Evolutionary conservation across 352 stramenopile species (phyloP).

Genomic region (Pythium vanterpoolii): DNA sequence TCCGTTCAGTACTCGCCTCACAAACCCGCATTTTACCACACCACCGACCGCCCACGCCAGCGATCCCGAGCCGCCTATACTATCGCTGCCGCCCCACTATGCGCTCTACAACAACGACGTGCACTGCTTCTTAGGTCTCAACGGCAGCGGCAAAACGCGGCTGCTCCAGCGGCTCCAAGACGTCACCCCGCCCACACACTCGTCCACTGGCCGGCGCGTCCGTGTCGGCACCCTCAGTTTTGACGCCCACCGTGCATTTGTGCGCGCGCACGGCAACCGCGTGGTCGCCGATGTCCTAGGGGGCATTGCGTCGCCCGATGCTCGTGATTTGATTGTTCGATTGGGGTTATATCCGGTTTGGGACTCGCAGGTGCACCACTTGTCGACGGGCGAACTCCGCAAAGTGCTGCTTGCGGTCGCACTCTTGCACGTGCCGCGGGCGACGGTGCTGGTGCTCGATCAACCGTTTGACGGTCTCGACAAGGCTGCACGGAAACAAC

Average conservation of each 20-base stretch:
- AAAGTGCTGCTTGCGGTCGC: constrained; percentile 88
- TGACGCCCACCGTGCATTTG: constrained; percentile 82
- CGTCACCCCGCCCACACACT: constrained; percentile 1
- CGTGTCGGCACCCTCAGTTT: constrained; percentile 65
- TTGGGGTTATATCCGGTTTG: constrained; percentile 90
- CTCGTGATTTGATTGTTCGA: constrained; percentile 89
- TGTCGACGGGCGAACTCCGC: constrained; percentile 92
- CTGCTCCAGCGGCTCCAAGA: constrained; percentile 48
- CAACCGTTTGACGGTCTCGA: constrained; percentile 94
- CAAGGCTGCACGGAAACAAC: constrained; percentile 60
- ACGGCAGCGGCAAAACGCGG: constrained; percentile 65
- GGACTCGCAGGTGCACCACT: constrained; percentile 71
- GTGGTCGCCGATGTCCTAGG: constrained; percentile 68
- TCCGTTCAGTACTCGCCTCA: constrained; percentile 3
- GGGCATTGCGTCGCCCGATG: constrained; percentile 57
- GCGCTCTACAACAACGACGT: constrained; percentile 44
- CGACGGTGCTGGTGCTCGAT: constrained; percentile 86
- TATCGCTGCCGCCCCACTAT: constrained; percentile 40
- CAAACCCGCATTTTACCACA: not conserved
- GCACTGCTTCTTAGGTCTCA: constrained; percentile 71
- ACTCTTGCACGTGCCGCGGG: constrained; percentile 66
- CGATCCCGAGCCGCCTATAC: constrained; percentile 20
- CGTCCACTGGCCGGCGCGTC: constrained; percentile 19
- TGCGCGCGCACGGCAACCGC: constrained; percentile 49
- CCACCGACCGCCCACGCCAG: not conserved